A percentile compares a stretch with the other conserved stretches of the same genome.
Evolutionary conservation across 2,329 filamentous ascomycete genomes (phyloP).

Genomic region (Grosmannia serpens): DNA sequence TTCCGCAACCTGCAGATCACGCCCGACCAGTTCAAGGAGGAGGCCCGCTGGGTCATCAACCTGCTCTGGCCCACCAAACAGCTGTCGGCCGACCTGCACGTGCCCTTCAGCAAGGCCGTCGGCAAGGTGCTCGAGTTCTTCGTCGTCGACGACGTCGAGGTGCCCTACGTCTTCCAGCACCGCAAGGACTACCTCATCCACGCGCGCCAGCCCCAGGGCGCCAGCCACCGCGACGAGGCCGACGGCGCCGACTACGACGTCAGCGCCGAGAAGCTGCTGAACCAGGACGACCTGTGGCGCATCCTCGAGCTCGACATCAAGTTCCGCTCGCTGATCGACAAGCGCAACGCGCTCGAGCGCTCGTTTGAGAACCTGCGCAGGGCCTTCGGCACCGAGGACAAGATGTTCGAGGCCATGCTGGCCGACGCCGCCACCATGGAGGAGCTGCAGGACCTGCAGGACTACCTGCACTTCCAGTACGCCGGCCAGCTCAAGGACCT

Average conservation of each 20-base stretch:
- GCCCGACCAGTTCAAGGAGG: slow-evolving; percentile 79
- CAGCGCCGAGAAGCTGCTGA: slow-evolving; percentile 75
- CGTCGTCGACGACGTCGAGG: slow-evolving; percentile 86
- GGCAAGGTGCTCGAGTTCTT: slow-evolving; percentile 92
- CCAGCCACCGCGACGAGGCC: slow-evolving; percentile 57
- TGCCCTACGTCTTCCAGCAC: slow-evolving; percentile 96
- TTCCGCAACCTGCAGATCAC: slow-evolving; percentile 75
- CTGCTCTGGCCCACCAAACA: slow-evolving; percentile 83
- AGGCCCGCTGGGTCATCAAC: slow-evolving; percentile 83
- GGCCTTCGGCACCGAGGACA: slow-evolving; percentile 52
- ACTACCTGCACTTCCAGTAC: slow-evolving; percentile 94
- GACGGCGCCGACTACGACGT: slow-evolving; percentile 66
- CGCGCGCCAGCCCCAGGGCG: slow-evolving; percentile 52
- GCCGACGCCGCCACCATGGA: slow-evolving; percentile 74
- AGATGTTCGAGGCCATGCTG: slow-evolving; percentile 73
- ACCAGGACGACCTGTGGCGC: slow-evolving; percentile 88
- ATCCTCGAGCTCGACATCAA: slow-evolving; percentile 92
- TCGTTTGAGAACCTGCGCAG: slow-evolving; percentile 63
- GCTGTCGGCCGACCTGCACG: slow-evolving; percentile 57
- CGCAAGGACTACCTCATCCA: slow-evolving; percentile 97
- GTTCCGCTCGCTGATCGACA: slow-evolving; percentile 85
- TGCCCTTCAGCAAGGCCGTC: slow-evolving; percentile 78
- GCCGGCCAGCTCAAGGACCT: slow-evolving; percentile 73
- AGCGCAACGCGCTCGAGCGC: slow-evolving; percentile 73
- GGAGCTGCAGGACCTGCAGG: slow-evolving; percentile 90